These are phyloP conservation scores for Malus sylvestris DNA, from an alignment of 306 rosid genomes.

Conservation along the genomic window DNA sequence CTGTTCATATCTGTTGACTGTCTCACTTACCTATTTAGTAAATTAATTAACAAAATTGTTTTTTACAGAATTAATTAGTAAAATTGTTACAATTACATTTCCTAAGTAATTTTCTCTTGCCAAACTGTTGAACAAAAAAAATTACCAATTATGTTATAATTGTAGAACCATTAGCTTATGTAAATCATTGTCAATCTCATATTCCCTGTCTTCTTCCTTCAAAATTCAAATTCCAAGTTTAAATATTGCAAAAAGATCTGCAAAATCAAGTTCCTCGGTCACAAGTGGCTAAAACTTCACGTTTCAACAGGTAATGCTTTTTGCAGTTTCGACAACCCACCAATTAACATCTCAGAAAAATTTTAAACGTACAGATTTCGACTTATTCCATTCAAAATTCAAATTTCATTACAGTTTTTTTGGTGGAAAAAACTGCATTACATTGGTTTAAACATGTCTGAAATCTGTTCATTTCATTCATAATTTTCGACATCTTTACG, in stretches of 20 bases:
- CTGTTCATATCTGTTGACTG: not conserved
- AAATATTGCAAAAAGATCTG: not conserved
- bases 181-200: not conserved
- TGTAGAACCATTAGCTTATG: not conserved
- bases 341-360: not conserved
- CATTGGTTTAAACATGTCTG: not conserved
- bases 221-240: not conserved
- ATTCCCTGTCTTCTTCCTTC: too few relatives aligned
- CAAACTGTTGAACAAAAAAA: not conserved
- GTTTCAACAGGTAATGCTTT: not conserved
- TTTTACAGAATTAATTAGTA: not conserved
- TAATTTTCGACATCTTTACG: not conserved
- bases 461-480: too few relatives aligned
- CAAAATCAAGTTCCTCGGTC: not conserved
- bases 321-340: not conserved
- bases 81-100: not conserved
- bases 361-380: not conserved
- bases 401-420: not conserved
- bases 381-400: conserved; percentile 2
- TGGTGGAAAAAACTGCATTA: not conserved
- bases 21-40: not conserved
- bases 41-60: too few relatives aligned
- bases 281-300: not conserved
- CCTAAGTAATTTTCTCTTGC: not conserved
- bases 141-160: not conserved